Base-by-base conservation (phyloP, 176 grass and related monocot species). In the Avena eriantha region DNA sequence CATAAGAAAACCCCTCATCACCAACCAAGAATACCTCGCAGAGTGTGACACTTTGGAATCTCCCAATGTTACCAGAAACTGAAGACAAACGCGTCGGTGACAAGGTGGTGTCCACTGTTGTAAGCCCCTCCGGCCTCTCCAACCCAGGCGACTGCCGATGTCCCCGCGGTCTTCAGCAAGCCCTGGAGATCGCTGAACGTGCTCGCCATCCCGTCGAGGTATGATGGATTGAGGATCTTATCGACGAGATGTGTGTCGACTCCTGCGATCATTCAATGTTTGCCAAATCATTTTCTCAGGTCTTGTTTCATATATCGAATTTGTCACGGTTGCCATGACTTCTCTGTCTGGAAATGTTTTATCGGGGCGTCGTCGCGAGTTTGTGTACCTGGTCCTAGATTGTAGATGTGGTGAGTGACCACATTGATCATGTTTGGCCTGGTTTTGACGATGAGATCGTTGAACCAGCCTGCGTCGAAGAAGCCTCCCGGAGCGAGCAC, bases 381-480 rank as follows among this genome's bases (percentile, higher is more conserved):
- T 79, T 56, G 49, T 47, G 69, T 90, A 94, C 97, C 97, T 89
- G 97, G 67, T 24, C 97, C 94, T 33, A 99, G 36, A 66, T 93
- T 99, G 82, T 99, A 99, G 39, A 99, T 93, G 82, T 99, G 97
- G 59, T 99, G 97, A 50, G 82, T 99, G 80, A 99, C 53, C 21
- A 90, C 97, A 83, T 96, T 86, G 78, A 99, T 5, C 15, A 79
- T 80, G 18, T 82, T 87, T 34, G 97, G 92, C 87, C 64, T 91
- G 61, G 94, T 93, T 65, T 91, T 96, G 82, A 36, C 75, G 41
- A 99, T 70, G 18, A 99, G 31, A 24, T 99, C 58, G 2, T 33
- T 68, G 65, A 90, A 99, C 97, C 94, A 99, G 8, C 4, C 33
- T 2, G 85, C 45, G 53, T 96, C 94, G 12, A 96, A 99, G 84